Base-by-base conservation (phyloP, 1,284 basidiomycete genomes). In the Cryptococcus sp. region DNA sequence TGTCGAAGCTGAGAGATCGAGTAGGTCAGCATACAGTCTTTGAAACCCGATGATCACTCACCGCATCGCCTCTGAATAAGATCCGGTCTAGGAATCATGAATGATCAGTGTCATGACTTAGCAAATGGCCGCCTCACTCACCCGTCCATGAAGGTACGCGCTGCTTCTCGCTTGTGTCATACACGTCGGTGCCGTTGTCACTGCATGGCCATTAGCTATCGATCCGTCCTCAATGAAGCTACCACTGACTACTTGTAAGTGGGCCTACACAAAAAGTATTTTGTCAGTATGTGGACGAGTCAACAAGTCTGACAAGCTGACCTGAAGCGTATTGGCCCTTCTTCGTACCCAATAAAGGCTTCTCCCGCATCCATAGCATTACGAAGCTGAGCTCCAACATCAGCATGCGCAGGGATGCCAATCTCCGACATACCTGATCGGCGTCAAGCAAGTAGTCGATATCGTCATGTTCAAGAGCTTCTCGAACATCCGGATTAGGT, bases 131-230 rank as follows among this genome's bases (percentile, higher is more conserved):
- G 7, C 27, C 13, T 19, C 19, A 56, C 83, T 56, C 60, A 91
- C 91, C 91, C 69, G 93, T 99, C 94, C 95, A 99, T 8, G 95
- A 92, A 1, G 96, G 96, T 72, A 97, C 89, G 7, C 96, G 85
- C 83, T 89, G 86, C 81, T 99, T 99, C 77, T 99, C 96, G 64
- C 91, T 91, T 3, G 92, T 89, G 75, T 99, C 96, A 76, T 98
- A 99, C 49, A 82, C 82, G 64, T 95, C 88, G 8, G 91, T 79
- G 5, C 80, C 80, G 47, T 81, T 79, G 61, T 82, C 80, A 61
- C 73, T 75, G 42, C n/a, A 3, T 16, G 19, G 50, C 30, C 51
- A 53, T 56, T 17, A 64, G 53, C 53, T 52, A 47, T 43, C 17
- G 22, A 38, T 47, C 20, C 15, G 10, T 15, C 38, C 47, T 0